These are phyloP conservation scores for Rhododendron simsii DNA, from an alignment of 148 eudicot species.

Conservation along the genomic window DNA sequence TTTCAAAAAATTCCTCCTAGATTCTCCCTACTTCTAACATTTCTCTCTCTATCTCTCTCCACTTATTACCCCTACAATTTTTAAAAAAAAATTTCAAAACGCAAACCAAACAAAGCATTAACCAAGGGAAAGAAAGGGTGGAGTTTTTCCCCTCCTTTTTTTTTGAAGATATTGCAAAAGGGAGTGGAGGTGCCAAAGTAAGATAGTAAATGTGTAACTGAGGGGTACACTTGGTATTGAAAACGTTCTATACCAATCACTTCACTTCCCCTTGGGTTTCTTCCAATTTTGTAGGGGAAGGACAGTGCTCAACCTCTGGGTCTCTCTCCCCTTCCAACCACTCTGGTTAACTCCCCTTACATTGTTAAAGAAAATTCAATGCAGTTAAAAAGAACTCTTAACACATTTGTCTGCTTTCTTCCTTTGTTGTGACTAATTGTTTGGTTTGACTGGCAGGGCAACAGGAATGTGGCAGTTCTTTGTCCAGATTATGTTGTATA, in stretches of 20 bases:
- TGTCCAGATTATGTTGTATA: conserved; percentile 48
- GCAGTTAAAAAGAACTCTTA: neutral
- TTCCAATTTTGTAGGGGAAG: neutral
- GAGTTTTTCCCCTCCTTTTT: neutral
- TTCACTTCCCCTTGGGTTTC: neutral
- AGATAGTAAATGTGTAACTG: neutral
- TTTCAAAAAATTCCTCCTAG: no score
- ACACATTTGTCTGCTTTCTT: neutral
- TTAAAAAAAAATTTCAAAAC: no score
- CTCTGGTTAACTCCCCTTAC: neutral
- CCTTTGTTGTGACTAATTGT: neutral
- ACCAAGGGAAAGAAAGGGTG: neutral
- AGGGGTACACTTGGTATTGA: neutral
- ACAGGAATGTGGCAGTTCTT: conserved; percentile 19
- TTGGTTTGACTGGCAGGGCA: conserved; percentile 37
- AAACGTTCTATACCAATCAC: neutral
- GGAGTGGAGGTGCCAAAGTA: neutral
- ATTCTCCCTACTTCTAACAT: no score
- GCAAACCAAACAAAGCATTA: no score
- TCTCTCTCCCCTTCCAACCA: neutral
- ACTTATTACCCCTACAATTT: no score
- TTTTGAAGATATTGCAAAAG: neutral
- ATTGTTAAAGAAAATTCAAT: neutral
- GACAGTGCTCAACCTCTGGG: neutral
- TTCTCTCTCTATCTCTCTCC: no score